Evolutionary conservation across 228 moss, liverwort and hornwort species (phyloP), one percentile per base, ranked within the genome.

Genomic region (Sphagnum fallax): DNA sequence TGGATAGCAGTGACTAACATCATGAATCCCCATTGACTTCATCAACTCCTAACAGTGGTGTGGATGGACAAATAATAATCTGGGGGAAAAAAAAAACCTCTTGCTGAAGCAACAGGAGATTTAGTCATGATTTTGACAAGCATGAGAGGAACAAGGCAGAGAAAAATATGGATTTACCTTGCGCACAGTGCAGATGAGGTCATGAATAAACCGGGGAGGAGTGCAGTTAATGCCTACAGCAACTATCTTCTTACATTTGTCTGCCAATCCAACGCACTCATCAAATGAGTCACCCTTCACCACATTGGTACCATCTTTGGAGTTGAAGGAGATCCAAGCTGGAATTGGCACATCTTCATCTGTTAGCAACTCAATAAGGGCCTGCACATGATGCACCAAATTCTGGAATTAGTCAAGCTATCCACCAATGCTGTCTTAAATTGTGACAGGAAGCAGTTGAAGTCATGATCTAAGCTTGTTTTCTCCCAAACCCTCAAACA

Each of bases 161-260:
- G 32, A 32, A 32, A 32, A 32, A 32, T 3, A 32, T 32, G 32
- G 32, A 32, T 32, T 32, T 84, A 94, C 94, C 86, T 84, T 75
- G 60, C 83, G 87, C 49, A 92, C 92, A 61, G 78, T 70, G 65
- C 62, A 73, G 73, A 95, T 86, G 50, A 95, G 88, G 69, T 82
- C 88, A 52, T 74, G 74, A 80, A 91, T 88, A 65, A 93, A 82
- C 47, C 91, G 85, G 63, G 98, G 94, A 64, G 94, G 90, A 57
- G 92, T 98, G 66, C 98, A 98, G 71, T 98, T 98, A 61, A 93
- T 90, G 60, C 98, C 94, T 49, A 94, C 87, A 69, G 84, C 92
- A 53, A 89, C 84, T 52, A 94, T 81, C 64, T 83, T 88, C 51
- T 71, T 73, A 66, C 92, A 88, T 68, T 78, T 81, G 75, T 90